Evolutionary conservation across 2,329 filamentous ascomycete species (phyloP).

Genomic region (Chaetomium sp.): DNA sequence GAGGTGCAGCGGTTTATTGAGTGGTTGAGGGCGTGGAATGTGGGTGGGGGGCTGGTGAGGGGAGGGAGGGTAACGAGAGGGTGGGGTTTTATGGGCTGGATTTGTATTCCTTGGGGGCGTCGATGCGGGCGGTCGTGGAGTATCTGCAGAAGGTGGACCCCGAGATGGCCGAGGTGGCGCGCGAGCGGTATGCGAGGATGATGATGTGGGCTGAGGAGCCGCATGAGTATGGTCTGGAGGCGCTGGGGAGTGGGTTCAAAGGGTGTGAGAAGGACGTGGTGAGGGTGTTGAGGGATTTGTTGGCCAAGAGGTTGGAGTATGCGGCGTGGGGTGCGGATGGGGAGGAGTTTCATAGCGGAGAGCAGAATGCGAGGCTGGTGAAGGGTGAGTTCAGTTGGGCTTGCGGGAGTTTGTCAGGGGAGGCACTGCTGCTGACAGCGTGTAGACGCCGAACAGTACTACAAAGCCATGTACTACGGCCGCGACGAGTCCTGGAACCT

Average conservation of each 20-base stretch:
- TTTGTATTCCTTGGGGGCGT: conserved; percentile 52
- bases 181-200: conserved; percentile 49
- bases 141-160: conserved; percentile 52
- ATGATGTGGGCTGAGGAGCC: conserved; percentile 54
- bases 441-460: conserved; percentile 53
- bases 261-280: conserved; percentile 51
- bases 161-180: conserved; percentile 46
- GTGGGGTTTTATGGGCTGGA: conserved; percentile 54
- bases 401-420: not conserved
- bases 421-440: not conserved
- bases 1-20: conserved; percentile 55
- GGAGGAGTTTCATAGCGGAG: conserved; percentile 51
- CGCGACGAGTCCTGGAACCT: conserved; percentile 53
- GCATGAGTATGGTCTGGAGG: conserved; percentile 50
- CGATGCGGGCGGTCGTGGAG: conserved; percentile 49
- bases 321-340: conserved; percentile 41
- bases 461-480: conserved; percentile 55
- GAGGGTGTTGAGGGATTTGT: conserved; percentile 48
- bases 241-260: conserved; percentile 42
- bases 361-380: conserved; percentile 55
- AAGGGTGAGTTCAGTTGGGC: conserved; percentile 32
- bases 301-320: conserved; percentile 48
- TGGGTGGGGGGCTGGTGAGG: conserved; percentile 47
- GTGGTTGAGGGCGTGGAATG: conserved; percentile 52
- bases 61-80: conserved; percentile 23